Base-by-base conservation (phyloP, 1,284 basidiomycete genomes). In the Clitocybe nebularis region DNA sequence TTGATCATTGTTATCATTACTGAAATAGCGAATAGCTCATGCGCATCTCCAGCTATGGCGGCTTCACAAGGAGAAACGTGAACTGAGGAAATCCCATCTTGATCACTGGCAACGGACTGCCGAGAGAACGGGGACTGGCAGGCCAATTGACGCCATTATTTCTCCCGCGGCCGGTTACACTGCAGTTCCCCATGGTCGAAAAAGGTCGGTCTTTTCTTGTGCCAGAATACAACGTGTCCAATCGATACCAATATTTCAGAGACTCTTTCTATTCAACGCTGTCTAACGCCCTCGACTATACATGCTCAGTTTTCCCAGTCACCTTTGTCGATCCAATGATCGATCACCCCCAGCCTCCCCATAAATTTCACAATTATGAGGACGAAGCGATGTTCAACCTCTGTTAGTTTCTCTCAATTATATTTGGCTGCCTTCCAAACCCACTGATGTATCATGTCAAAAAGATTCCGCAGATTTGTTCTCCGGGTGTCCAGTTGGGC, bases 231-330 rank as follows among this genome's bases (percentile, higher is more conserved):
- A 3, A 16, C 29, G 29, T 16, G 29, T n/a, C 3, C 9, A 16
- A 32, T 16, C 9, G n/a, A 29, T 14, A 19, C 11, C 21, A 9
- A 41, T 24, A 22, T 37, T 25, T 22, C 22, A 46, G 38, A 11
- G 63, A 69, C 39, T 62, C 65, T 3, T 68, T 67, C 43, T 84
- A 81, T 57, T 84, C 83, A 2, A 71, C 72, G 6, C 47, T 79
- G 19, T 84, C 74, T 64, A 88, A 87, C 53, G 66, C 74, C 1
- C 63, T 84, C 36, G 82, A 88, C 54, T 84, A 79, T 49, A 68
- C 84, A 0, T 69, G 71, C 3, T 71, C 71, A 6, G 68, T 74
- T 1, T 77, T 89, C 49, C 85, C 84, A 0, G 81, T 79, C 0
- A 81, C 77, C 0, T 66, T 62, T 36, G 81, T 77, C 14, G 73